Evolutionary conservation across 768 basidiomycete genomes (phyloP), one percentile per base, ranked within the genome.

Genomic region (Termitomyces sp.): DNA sequence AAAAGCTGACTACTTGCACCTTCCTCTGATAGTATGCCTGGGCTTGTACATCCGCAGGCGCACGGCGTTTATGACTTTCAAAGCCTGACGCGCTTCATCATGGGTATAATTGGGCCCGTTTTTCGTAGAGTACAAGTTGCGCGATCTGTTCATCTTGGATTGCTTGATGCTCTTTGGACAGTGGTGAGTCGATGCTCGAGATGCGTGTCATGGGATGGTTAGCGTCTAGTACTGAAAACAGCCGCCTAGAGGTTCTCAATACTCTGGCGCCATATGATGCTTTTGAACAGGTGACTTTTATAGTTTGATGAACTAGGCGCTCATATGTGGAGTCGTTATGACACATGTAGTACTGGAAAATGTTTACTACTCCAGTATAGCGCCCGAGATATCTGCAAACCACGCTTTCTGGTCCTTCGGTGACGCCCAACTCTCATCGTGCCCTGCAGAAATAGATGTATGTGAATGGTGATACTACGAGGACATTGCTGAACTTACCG

Each of bases 371-470:
- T 39, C 10, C 37, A 39, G 14, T 20, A 79, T 67, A 5, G 71
- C 74, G 5, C 79, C 79, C 14, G 76, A 74, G 2, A 84, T 71
- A 63, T 81, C 81, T 4, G 81, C 75, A 64, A 83, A 83, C 74
- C 76, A 85, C 8, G 79, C 77, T 10, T 68, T 68, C 66, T 85
- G 83, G 55, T 81, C 79, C 55, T 76, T 74, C 1, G 84, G 79
- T 0, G 81, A 81, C 7, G 83, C 84, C 86, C 86, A 90, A 10
- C 83, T 80, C 1, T 72, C 58, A 6, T 73, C 72, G 61, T 80
- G 73, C 8, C 85, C 86, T 83, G 51, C 60, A 0, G 3, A 2
- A 2, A 16, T 5, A 31, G n/a, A n/a, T n/a, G n/a, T 20, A 22
- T 27, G 18, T 24, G 9, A 43, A 31, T 31, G 24, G 4, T 12